Conservation (phyloP, 2,329 filamentous ascomycete genomes). For the Gnomoniopsis sp. region DNA sequence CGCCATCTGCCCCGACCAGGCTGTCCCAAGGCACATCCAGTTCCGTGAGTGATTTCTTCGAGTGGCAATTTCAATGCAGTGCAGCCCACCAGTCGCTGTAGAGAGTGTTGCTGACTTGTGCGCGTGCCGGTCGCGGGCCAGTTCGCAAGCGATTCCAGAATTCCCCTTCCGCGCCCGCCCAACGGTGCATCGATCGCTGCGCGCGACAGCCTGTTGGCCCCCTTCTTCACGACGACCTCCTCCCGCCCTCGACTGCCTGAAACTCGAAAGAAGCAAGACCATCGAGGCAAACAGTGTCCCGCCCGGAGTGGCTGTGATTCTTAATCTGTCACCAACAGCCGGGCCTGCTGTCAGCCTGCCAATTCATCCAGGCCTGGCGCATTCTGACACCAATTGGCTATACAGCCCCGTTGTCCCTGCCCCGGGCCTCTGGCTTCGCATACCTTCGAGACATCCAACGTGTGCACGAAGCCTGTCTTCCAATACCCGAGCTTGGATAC, state of each 20-base stretch:
- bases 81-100: not conserved
- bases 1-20: not conserved
- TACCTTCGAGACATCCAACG: not conserved
- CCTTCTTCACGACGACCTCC: not conserved
- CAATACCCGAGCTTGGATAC: not conserved
- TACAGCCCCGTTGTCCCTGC: conserved; percentile 8
- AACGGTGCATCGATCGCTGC: not conserved
- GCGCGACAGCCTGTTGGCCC: not conserved
- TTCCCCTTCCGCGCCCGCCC: not conserved
- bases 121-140: not conserved
- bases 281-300: not conserved
- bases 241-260: not conserved
- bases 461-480: not conserved
- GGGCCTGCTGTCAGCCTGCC: not conserved
- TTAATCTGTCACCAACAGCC: not conserved
- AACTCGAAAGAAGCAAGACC: not conserved
- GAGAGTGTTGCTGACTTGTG: conserved; percentile 4
- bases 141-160: conserved; percentile 1
- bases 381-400: conserved; percentile 3
- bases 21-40: not conserved
- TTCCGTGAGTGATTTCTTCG: not conserved
- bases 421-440: conserved; percentile 1
- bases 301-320: not conserved
- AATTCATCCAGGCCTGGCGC: conserved; percentile 7
- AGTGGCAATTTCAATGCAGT: not conserved